Conservation (phyloP, 306 rosid species). For the Cicer arietinum region DNA sequence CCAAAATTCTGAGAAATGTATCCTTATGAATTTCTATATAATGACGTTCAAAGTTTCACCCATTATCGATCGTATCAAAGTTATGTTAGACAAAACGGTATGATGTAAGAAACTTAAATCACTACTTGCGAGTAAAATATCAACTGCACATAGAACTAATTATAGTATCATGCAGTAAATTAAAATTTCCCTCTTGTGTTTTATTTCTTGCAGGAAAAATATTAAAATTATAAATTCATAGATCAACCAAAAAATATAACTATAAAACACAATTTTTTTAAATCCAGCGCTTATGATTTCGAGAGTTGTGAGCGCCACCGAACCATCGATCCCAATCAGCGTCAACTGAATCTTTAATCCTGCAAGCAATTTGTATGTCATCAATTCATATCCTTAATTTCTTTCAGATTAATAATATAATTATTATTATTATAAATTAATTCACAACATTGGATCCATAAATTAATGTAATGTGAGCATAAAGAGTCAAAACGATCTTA, state of each 20-base stretch:
- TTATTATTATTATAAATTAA: too few species aligned
- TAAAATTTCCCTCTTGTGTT: not conserved
- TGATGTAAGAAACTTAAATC: too few species aligned
- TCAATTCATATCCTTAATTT: slow-evolving; percentile 7
- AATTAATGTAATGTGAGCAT: not conserved
- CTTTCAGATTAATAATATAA: too few species aligned
- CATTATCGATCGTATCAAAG: too few species aligned
- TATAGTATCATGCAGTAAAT: not conserved
- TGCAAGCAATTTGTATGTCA: slow-evolving; percentile 35
- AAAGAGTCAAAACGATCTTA: slow-evolving; percentile 3
- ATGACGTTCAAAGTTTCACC: too few species aligned
- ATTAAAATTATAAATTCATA: slow-evolving; percentile 28
- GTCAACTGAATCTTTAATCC: slow-evolving; percentile 60
- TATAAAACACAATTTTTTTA: slow-evolving; percentile 33
- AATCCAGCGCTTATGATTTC: slow-evolving; percentile 80
- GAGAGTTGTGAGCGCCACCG: slow-evolving; percentile 64
- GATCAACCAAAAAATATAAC: not conserved
- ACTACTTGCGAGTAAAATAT: too few species aligned
- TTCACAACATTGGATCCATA: slow-evolving; percentile 13
- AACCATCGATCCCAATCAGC: slow-evolving; percentile 89
- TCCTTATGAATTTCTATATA: too few species aligned
- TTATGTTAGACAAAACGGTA: too few species aligned
- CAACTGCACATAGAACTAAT: too few species aligned
- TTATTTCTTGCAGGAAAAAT: slow-evolving; percentile 20
- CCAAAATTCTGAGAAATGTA: too few species aligned